Conservation (phyloP, 768 basidiomycete genomes). For the Polyporus arcularius region DNA sequence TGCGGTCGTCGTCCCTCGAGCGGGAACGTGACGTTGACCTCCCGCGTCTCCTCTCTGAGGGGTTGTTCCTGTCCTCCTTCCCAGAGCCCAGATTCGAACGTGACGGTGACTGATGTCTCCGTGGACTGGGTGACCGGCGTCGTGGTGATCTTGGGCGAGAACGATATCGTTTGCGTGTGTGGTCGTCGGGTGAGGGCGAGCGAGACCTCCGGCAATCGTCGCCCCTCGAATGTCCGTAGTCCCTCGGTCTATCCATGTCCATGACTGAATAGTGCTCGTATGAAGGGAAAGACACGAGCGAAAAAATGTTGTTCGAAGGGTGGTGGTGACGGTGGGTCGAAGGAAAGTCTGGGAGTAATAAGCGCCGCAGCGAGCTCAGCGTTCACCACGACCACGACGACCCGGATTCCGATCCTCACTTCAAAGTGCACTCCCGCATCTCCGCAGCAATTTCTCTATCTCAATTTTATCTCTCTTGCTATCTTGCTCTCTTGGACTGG, state of each 20-base stretch:
- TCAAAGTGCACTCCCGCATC: too few species aligned
- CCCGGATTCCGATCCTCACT: too few species aligned
- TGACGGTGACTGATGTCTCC: neutral
- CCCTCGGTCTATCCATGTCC: neutral
- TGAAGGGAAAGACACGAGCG: too few species aligned
- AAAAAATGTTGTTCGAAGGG: too few species aligned
- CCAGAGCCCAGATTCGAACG: neutral
- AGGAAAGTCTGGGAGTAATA: too few species aligned
- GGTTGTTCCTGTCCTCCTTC: neutral
- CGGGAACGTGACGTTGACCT: constrained; percentile 6
- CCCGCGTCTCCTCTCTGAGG: neutral
- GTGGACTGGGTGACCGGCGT: constrained; percentile 5
- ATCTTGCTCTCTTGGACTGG: too few species aligned
- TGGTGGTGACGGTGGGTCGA: too few species aligned
- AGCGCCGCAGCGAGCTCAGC: too few species aligned
- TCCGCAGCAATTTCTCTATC: too few species aligned
- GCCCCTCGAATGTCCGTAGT: neutral
- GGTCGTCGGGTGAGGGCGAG: neutral
- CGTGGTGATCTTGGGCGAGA: constrained; percentile 11
- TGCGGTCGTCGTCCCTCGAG: constrained; percentile 14
- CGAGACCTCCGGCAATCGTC: neutral
- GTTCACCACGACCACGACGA: too few species aligned
- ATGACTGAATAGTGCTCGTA: too few species aligned
- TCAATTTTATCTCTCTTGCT: too few species aligned
- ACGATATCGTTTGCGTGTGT: constrained; percentile 7